These are phyloP conservation scores for Phytopythium sindhum DNA, from an alignment of 352 stramenopile species.

Conservation along the genomic window DNA sequence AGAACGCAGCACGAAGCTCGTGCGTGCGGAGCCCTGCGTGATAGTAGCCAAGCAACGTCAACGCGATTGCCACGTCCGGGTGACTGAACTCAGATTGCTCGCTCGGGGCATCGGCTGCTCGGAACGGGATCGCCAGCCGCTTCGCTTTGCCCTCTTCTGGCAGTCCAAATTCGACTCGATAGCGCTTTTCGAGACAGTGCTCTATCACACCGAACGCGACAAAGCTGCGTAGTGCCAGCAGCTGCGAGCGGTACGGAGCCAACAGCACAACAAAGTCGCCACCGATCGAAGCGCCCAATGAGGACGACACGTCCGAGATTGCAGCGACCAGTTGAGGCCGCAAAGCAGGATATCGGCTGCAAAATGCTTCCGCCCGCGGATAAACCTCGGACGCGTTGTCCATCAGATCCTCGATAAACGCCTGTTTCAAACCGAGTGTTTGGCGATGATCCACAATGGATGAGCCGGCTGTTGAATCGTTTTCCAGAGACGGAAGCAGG, in stretches of 20 bases:
- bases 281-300: constrained; percentile 19
- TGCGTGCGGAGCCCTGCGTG: constrained; percentile 51
- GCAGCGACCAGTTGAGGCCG: constrained; percentile 24
- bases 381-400: constrained; percentile 55
- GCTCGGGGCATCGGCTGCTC: constrained; percentile 75
- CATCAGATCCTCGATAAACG: constrained; percentile 60
- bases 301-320: constrained; percentile 31
- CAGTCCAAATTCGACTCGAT: constrained; percentile 81
- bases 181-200: constrained; percentile 83
- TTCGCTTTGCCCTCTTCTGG: constrained; percentile 24
- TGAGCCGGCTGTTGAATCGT: constrained; percentile 13
- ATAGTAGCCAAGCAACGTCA: constrained; percentile 88
- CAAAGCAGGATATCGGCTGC: neutral
- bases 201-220: constrained; percentile 75
- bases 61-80: constrained; percentile 75
- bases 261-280: constrained; percentile 15
- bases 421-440: no score
- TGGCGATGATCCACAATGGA: neutral
- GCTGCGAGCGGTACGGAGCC: constrained; percentile 19
- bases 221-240: constrained; percentile 73
- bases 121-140: constrained; percentile 88
- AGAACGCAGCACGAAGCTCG: constrained; percentile 53
- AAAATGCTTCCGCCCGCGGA: constrained; percentile 51
- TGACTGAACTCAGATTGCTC: constrained; percentile 88
- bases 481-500: constrained; percentile 18